These are phyloP conservation scores for Plantago elongata DNA, from an alignment of 257 asterid genomes.

Conservation along the genomic window DNA sequence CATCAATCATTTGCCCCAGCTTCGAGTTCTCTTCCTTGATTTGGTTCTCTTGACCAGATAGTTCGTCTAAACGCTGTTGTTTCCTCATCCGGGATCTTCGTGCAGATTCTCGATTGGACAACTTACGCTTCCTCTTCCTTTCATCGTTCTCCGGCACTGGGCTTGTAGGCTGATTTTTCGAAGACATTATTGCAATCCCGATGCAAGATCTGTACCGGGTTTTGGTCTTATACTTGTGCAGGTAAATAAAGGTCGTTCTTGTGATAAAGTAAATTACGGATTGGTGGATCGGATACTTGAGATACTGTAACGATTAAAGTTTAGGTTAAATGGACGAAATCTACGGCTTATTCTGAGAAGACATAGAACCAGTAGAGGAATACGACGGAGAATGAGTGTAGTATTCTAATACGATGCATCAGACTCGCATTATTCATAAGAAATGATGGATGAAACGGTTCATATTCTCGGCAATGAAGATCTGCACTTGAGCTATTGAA, in stretches of 20 bases:
- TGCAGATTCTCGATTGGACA: slow-evolving; percentile 83
- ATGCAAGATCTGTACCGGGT: slow-evolving; percentile 5
- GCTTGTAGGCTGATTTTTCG: slow-evolving; percentile 37
- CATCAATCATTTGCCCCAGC: slow-evolving; percentile 41
- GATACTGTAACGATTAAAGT: not conserved
- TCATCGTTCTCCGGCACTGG: slow-evolving; percentile 47
- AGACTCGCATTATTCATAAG: slow-evolving; percentile 36
- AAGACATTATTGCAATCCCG: slow-evolving; percentile 30
- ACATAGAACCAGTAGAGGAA: slow-evolving; percentile 85
- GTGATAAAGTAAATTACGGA: too few relatives aligned
- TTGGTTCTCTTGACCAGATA: slow-evolving; percentile 37
- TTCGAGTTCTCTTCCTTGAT: slow-evolving; percentile 45
- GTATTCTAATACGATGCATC: slow-evolving; percentile 62
- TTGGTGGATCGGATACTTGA: not conserved
- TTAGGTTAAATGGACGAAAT: not conserved
- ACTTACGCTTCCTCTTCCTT: slow-evolving; percentile 70
- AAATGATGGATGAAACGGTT: slow-evolving; percentile 21
- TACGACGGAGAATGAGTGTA: slow-evolving; percentile 88
- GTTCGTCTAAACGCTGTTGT: slow-evolving; percentile 60
- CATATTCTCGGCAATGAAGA: slow-evolving; percentile 23
- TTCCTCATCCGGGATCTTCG: slow-evolving; percentile 70
- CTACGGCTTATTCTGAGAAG: slow-evolving; percentile 52
- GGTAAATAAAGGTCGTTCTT: too few relatives aligned
- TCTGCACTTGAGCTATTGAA: not conserved
- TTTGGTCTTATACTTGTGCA: not conserved